These are phyloP conservation scores for Blechomonas ayalai DNA, from an alignment of 208 protist species.

Conservation along the genomic window DNA sequence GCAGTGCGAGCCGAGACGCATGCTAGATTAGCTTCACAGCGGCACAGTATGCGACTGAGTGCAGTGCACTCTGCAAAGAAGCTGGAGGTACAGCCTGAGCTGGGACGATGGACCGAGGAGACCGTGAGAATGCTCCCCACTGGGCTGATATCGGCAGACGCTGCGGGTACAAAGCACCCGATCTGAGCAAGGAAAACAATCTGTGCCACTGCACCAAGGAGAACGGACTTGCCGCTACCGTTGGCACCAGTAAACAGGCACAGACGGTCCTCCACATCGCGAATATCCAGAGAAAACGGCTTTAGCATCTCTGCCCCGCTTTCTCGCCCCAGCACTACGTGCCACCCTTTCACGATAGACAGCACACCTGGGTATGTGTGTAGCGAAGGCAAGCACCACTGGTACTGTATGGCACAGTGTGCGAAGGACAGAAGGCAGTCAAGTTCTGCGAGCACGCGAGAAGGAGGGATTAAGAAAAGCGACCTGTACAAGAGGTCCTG, in stretches of 20 bases:
- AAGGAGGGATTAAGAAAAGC: slow-evolving; percentile 46
- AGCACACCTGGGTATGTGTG: slow-evolving; percentile 24
- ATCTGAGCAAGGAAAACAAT: slow-evolving; percentile 91
- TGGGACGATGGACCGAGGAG: slow-evolving; percentile 7
- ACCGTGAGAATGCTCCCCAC: slow-evolving; percentile 42
- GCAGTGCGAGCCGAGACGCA: neutral
- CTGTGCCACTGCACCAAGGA: slow-evolving; percentile 88
- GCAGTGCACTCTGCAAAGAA: slow-evolving; percentile 64
- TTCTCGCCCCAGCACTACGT: slow-evolving; percentile 53
- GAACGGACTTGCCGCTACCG: slow-evolving; percentile 89
- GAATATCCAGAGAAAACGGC: slow-evolving; percentile 45
- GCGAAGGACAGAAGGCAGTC: slow-evolving; percentile 75
- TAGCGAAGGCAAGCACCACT: slow-evolving; percentile 48
- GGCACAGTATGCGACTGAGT: slow-evolving; percentile 55
- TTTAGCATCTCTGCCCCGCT: slow-evolving; percentile 23
- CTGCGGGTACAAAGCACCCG: slow-evolving; percentile 91
- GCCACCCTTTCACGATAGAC: slow-evolving; percentile 52
- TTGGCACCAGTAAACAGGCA: slow-evolving; percentile 81
- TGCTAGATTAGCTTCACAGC: slow-evolving; percentile 16
- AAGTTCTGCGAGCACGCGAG: slow-evolving; percentile 45
- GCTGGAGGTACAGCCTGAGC: slow-evolving; percentile 26
- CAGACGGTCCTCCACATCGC: slow-evolving; percentile 24
- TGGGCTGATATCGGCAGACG: slow-evolving; percentile 31
- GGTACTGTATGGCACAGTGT: slow-evolving; percentile 44
- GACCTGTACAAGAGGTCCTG: slow-evolving; percentile 48